A percentile compares a stretch with the other conserved stretches of the same genome.
These are phyloP conservation scores for Diaporthe sp. DNA, from an alignment of 2,329 filamentous ascomycete species.

Conservation along the genomic window DNA sequence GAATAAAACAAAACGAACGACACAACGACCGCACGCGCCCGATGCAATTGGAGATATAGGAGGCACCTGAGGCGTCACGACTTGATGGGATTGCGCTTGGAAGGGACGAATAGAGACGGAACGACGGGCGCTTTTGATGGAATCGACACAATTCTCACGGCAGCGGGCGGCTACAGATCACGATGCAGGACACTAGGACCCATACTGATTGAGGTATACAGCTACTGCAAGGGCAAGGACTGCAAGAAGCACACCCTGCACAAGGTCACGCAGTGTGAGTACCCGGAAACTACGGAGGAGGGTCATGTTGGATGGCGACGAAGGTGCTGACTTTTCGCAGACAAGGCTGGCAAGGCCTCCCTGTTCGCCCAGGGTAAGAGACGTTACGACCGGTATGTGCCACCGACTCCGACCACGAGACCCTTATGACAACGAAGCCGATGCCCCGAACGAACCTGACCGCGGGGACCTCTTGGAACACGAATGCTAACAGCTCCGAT, in stretches of 20 bases:
- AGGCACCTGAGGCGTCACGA: neutral
- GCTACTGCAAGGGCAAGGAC: slow-evolving; percentile 87
- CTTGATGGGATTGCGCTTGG: neutral
- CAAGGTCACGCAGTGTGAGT: slow-evolving; percentile 81
- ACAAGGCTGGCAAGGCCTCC: slow-evolving; percentile 75
- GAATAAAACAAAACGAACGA: slow-evolving; percentile 52
- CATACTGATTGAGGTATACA: slow-evolving; percentile 37
- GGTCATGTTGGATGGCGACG: neutral
- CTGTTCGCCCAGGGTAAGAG: slow-evolving; percentile 88
- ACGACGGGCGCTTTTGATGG: slow-evolving; percentile 47
- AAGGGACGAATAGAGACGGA: neutral
- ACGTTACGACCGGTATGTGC: slow-evolving; percentile 84
- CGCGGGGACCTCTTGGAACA: neutral
- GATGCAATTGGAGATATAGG: neutral
- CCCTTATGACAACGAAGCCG: neutral
- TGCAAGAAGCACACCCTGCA: slow-evolving; percentile 84
- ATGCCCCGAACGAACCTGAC: neutral
- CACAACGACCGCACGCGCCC: neutral
- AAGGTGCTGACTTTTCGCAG: slow-evolving; percentile 34
- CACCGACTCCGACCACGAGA: slow-evolving; percentile 15
- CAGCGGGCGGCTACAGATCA: slow-evolving; percentile 25
- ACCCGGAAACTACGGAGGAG: neutral
- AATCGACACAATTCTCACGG: slow-evolving; percentile 57
- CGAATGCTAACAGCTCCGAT: slow-evolving; percentile 23
- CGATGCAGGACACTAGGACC: neutral